Evolutionary conservation across 2,329 filamentous ascomycete species (phyloP).

Genomic region (Trichoderma aggressivum): DNA sequence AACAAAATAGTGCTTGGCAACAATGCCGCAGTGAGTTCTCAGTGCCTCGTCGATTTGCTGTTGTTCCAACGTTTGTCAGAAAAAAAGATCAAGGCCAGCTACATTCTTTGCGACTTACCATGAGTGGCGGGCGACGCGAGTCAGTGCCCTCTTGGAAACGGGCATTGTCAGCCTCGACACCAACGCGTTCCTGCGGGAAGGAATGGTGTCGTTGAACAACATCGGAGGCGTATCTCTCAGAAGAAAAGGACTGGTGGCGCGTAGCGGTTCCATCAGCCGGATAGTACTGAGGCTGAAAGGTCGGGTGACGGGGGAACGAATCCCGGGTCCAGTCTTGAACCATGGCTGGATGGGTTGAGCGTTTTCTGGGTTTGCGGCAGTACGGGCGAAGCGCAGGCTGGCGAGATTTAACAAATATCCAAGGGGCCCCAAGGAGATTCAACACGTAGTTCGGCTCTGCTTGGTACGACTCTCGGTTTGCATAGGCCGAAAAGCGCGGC

Average conservation of each 20-base stretch:
- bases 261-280: slow-evolving; percentile 11
- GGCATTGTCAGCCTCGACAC: slow-evolving; percentile 31
- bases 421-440: background rate
- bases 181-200: slow-evolving; percentile 32
- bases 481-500: background rate
- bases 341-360: slow-evolving; percentile 30
- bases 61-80: background rate
- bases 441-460: background rate
- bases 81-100: background rate
- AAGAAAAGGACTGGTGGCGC: slow-evolving; percentile 32
- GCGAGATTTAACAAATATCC: background rate
- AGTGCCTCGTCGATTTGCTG: slow-evolving; percentile 52
- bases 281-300: slow-evolving; percentile 27
- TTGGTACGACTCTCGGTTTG: slow-evolving; percentile 15
- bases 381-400: background rate
- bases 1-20: slow-evolving; percentile 51
- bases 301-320: slow-evolving; percentile 35
- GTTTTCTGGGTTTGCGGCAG: background rate
- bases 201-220: slow-evolving; percentile 30
- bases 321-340: slow-evolving; percentile 42
- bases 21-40: slow-evolving; percentile 50
- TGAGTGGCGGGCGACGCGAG: slow-evolving; percentile 37
- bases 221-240: slow-evolving; percentile 31
- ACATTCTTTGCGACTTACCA: slow-evolving; percentile 31
- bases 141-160: slow-evolving; percentile 37